Percentiles rank a stretch among this genome's conserved stretches.
These are phyloP conservation scores for Coemansia sp. DNA, from an alignment of 371 early-diverging fungal species.

Conservation along the genomic window DNA sequence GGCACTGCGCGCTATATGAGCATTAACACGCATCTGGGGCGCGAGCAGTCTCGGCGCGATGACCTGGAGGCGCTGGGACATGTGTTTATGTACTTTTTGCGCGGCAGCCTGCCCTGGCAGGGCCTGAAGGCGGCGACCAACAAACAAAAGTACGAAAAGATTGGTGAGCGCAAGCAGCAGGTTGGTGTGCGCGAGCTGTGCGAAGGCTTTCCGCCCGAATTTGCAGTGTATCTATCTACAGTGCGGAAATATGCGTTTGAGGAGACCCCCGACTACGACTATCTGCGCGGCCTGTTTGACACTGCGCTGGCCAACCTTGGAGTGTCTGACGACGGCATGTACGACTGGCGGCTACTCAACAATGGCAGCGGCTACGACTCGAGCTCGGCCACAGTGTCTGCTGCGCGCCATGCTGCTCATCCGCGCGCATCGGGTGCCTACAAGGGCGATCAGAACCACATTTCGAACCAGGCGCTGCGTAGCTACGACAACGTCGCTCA, in stretches of 20 bases:
- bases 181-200: conserved; percentile 92
- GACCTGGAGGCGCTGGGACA: conserved; percentile 99
- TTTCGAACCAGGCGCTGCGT: conserved; percentile 43
- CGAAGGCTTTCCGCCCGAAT: conserved; percentile 92
- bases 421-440: conserved; percentile 42
- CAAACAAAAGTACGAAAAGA: conserved; percentile 98
- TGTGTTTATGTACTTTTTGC: conserved; percentile 98
- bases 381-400: conserved; percentile 34
- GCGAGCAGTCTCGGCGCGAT: conserved; percentile 97
- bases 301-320: conserved; percentile 74
- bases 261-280: conserved; percentile 97
- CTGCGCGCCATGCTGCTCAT: conserved; percentile 24
- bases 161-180: conserved; percentile 96
- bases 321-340: conserved; percentile 89
- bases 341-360: conserved; percentile 87
- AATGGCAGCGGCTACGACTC: conserved; percentile 43
- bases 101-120: conserved; percentile 99
- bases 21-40: conserved; percentile 94
- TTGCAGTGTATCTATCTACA: conserved; percentile 88
- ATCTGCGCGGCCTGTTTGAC: conserved; percentile 83
- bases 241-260: conserved; percentile 94
- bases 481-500: conserved; percentile 39
- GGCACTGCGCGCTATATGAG: conserved; percentile 98
- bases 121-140: conserved; percentile 98
- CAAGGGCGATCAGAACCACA: conserved; percentile 42